A percentile compares a stretch with the other conserved stretches of the same genome.
Evolutionary conservation across 2,329 filamentous ascomycete genomes (phyloP).

Genomic region (Cordyceps javanica): DNA sequence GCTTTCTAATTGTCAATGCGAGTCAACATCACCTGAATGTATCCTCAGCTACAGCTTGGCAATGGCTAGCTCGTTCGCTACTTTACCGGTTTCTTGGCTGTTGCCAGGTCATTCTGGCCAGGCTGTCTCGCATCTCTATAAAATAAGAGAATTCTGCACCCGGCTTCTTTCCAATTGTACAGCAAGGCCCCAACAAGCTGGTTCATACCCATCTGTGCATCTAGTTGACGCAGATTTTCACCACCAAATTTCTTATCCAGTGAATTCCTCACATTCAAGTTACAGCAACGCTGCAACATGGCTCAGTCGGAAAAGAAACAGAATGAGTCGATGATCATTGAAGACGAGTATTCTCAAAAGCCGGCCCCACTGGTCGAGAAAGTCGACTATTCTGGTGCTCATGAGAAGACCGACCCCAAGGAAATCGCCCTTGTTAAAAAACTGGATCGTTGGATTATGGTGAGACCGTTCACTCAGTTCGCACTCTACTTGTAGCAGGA

Average conservation of each 20-base stretch:
- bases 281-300: neutral
- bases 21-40: no score
- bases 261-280: neutral
- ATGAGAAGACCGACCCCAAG: conserved; percentile 32
- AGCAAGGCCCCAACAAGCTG: no score
- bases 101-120: neutral
- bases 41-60: neutral
- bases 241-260: neutral
- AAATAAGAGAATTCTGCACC: neutral
- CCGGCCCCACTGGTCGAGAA: conserved; percentile 17
- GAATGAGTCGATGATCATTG: neutral
- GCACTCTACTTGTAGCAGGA: neutral
- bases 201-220: neutral
- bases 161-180: no score
- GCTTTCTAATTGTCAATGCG: neutral
- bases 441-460: conserved; percentile 33
- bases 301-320: neutral
- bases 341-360: conserved; percentile 12
- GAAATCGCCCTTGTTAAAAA: conserved; percentile 34
- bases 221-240: no score
- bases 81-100: neutral
- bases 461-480: conserved; percentile 10
- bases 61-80: neutral
- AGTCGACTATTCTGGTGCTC: conserved; percentile 32
- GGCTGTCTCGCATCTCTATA: neutral